Conservation (phyloP, 345 rosid genomes). For the Corchorus olitorius region DNA sequence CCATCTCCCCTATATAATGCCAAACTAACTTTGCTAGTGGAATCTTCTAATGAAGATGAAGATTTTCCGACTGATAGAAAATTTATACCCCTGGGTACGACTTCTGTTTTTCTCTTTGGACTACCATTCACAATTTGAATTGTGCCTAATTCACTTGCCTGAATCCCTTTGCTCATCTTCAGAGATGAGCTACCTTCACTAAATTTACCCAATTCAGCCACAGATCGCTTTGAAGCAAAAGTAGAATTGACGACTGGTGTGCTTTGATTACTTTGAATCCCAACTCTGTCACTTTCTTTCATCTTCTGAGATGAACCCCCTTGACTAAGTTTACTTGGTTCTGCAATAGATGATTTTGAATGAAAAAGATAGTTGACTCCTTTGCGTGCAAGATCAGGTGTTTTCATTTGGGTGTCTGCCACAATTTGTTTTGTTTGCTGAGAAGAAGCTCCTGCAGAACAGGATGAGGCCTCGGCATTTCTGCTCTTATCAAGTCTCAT, state of each 20-base stretch:
- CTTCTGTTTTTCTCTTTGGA: slow-evolving; percentile 20
- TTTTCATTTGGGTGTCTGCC: slow-evolving; percentile 16
- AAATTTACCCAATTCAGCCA: slow-evolving; percentile 21
- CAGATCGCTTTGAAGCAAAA: slow-evolving; percentile 25
- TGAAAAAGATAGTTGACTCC: slow-evolving; percentile 42
- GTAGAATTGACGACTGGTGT: slow-evolving; percentile 41
- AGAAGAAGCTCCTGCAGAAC: slow-evolving; percentile 20
- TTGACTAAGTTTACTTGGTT: slow-evolving; percentile 22
- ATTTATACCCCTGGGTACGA: slow-evolving; percentile 43
- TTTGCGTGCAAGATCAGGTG: slow-evolving; percentile 41
- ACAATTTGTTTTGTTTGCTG: slow-evolving; percentile 24
- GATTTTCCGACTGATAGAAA: slow-evolving; percentile 63
- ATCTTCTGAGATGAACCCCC: slow-evolving; percentile 27
- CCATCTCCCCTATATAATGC: slow-evolving; percentile 17
- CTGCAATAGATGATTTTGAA: slow-evolving; percentile 23
- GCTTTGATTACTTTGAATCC: slow-evolving; percentile 28
- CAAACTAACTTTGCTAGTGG: slow-evolving; percentile 26
- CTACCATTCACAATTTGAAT: slow-evolving; percentile 29
- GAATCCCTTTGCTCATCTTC: slow-evolving; percentile 26
- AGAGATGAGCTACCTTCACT: slow-evolving; percentile 26
- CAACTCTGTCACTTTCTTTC: slow-evolving; percentile 23
- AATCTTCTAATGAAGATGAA: slow-evolving; percentile 30
- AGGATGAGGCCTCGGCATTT: slow-evolving; percentile 19
- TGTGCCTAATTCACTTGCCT: slow-evolving; percentile 26
- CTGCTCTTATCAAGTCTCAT: slow-evolving; percentile 19